Base-by-base conservation (phyloP, 1,284 basidiomycete species). In the Fistulinella cinereoalba region DNA sequence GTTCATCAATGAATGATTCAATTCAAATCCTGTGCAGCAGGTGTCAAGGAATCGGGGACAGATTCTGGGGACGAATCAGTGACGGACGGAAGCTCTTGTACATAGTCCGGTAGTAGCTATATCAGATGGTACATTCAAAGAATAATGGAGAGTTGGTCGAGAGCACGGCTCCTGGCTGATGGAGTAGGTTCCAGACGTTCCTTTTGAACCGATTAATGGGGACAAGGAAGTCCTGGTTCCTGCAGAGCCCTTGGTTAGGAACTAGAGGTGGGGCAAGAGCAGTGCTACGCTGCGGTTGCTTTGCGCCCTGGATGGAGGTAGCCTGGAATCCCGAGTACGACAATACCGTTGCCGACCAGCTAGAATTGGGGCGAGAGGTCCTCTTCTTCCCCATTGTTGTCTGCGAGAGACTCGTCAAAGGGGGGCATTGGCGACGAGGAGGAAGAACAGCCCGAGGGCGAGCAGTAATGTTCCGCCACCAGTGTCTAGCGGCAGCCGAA, bases 1-100 rank as follows among this genome's bases (percentile, higher is more conserved):
- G 65, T 37, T 65, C 46, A 13, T 68, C 64, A 6, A 66, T 49
- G 4, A 54, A 52, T 16, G 42, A 41, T 27, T 56, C 55, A n/a
- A n/a, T n/a, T n/a, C n/a, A n/a, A n/a, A n/a, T n/a, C n/a, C n/a
- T n/a, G n/a, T n/a, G n/a, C n/a, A n/a, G n/a, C n/a, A n/a, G n/a
- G n/a, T n/a, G n/a, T n/a, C n/a, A n/a, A n/a, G n/a, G n/a, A n/a
- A n/a, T n/a, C n/a, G n/a, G n/a, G n/a, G n/a, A n/a, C n/a, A n/a
- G n/a, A n/a, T n/a, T n/a, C n/a, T n/a, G n/a, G n/a, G n/a, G n/a
- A n/a, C n/a, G n/a, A n/a, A n/a, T n/a, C n/a, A n/a, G n/a, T n/a
- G n/a, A n/a, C n/a, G n/a, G n/a, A n/a, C n/a, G n/a, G n/a, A n/a
- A n/a, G n/a, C n/a, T n/a, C n/a, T n/a, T n/a, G n/a, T n/a, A n/a